Evolutionary conservation across 176 grass and related monocot genomes (phyloP), one percentile per base, ranked within the genome.

Genomic region (Otatea glauca): DNA sequence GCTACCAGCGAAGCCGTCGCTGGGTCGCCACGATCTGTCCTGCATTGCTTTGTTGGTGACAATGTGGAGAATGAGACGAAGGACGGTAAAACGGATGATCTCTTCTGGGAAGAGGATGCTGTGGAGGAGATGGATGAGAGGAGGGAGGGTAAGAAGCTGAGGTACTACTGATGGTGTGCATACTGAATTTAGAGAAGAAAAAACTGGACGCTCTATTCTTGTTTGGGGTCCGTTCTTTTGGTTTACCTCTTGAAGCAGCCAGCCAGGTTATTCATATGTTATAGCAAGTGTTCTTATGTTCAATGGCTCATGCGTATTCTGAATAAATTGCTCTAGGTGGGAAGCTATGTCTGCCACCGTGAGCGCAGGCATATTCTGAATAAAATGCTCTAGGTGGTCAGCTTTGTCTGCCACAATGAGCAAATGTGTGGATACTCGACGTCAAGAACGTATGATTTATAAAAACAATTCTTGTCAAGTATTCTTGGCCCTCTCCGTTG

Each of bases 301-400:
- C 61, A 20, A 20, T 78, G 81, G 43, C 56, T 27, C 20, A 24
- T 58, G 58, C 35, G 8, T 67, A 59, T 67, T 67, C 4, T 49
- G 20, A 87, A 82, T 62, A 88, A 88, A 75, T 9, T 15, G 51
- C 63, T 76, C 79, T 82, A 20, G 72, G 63, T 88, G 85, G 86
- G 29, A n/a, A 70, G 79, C 86, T 41, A n/a, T 82, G 72, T 88
- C 79, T 82, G 27, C 51, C 78, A 75, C 70, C 47, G 4, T 87
- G 70, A 87, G 85, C 44, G 27, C 18, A 32, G 44, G 43, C 7
- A 8, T 74, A 12, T 65, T 65, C 5, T 45, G 11, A 85, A 81
- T 81, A 81, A 75, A 74, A n/a, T 17, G 61, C 60, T 81, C 77
- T 81, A n/a, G 61, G 61, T 81, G 85, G 85, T 45, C 20, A 68